Percentiles rank a stretch among this genome's conserved stretches.
Conservation (phyloP, 1,284 basidiomycete species). For the Kwoniella shivajii region DNA sequence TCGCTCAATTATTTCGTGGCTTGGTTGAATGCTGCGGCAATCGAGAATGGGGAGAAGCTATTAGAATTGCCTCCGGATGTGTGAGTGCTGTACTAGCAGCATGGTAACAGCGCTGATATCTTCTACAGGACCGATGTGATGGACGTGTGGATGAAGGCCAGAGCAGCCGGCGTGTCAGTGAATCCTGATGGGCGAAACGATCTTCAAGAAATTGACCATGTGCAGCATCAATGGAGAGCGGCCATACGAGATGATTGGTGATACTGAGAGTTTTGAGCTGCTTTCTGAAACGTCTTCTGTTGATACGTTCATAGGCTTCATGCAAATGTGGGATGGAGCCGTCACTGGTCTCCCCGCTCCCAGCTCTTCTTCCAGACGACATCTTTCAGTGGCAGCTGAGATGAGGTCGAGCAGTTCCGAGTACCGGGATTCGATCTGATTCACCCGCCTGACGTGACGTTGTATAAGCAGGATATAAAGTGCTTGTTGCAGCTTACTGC, state of each 20-base stretch:
- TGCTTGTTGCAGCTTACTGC: no score
- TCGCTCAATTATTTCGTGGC: slow-evolving; percentile 7
- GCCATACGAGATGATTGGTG: slow-evolving; percentile 15
- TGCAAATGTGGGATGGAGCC: no score
- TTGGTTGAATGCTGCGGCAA: slow-evolving; percentile 14
- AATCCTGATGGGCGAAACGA: slow-evolving; percentile 15
- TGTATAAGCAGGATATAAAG: no score
- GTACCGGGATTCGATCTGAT: no score
- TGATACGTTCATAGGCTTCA: not conserved
- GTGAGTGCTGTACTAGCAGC: not conserved
- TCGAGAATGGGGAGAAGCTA: slow-evolving; percentile 12
- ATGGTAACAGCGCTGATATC: not conserved
- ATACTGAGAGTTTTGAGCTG: no score
- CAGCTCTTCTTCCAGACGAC: no score
- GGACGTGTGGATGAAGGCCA: slow-evolving; percentile 14
- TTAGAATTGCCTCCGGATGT: slow-evolving; percentile 7
- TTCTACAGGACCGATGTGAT: slow-evolving; percentile 10
- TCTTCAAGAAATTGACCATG: not conserved
- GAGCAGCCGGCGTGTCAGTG: slow-evolving; percentile 1
- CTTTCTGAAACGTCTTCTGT: not conserved
- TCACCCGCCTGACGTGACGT: no score
- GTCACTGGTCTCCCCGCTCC: no score
- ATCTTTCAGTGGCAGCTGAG: no score
- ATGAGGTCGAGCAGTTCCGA: no score
- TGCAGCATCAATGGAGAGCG: slow-evolving; percentile 1